Evolutionary conservation across 768 basidiomycete genomes (phyloP).

Genomic region (Tricholoma furcatifolium): DNA sequence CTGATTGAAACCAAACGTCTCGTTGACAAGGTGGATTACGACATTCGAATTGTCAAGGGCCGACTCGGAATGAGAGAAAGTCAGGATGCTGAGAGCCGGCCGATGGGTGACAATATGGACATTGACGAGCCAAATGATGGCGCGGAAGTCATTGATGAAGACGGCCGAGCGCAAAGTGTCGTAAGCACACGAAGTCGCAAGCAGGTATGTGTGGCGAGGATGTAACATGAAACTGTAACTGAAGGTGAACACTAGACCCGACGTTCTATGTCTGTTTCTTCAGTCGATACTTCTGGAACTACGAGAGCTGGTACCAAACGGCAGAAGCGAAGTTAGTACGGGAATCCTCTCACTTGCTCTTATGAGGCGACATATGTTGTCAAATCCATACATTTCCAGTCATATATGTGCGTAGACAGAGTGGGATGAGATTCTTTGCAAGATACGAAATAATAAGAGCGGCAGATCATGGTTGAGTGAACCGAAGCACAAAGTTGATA

Average conservation of each 20-base stretch:
- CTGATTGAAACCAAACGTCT: conserved; percentile 89
- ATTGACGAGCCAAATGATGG: conserved; percentile 42
- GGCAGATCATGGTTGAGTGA: conserved; percentile 42
- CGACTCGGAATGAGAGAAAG: conserved; percentile 54
- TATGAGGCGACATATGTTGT: neutral
- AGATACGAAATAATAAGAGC: neutral
- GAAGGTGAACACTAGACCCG: conserved; percentile 35
- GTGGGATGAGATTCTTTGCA: neutral
- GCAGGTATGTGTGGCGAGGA: conserved; percentile 41
- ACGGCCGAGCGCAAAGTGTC: conserved; percentile 66
- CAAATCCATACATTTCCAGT: neutral
- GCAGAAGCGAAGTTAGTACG: conserved; percentile 48
- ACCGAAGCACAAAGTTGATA: conserved; percentile 83
- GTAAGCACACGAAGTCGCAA: conserved; percentile 59
- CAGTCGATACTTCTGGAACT: conserved; percentile 65
- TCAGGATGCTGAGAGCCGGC: conserved; percentile 34
- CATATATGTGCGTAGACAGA: neutral
- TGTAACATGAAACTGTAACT: neutral
- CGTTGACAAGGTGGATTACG: conserved; percentile 84
- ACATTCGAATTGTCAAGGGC: conserved; percentile 69
- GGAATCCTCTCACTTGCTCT: neutral
- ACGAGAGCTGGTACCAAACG: conserved; percentile 55
- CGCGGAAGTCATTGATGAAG: conserved; percentile 39
- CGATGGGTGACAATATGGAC: conserved; percentile 43
- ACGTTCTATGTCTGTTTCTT: conserved; percentile 73